phyloP scores from a whole-genome alignment of 192 early-diverging fungal genomes.

The Gamsiella multidivaricata region DNA sequence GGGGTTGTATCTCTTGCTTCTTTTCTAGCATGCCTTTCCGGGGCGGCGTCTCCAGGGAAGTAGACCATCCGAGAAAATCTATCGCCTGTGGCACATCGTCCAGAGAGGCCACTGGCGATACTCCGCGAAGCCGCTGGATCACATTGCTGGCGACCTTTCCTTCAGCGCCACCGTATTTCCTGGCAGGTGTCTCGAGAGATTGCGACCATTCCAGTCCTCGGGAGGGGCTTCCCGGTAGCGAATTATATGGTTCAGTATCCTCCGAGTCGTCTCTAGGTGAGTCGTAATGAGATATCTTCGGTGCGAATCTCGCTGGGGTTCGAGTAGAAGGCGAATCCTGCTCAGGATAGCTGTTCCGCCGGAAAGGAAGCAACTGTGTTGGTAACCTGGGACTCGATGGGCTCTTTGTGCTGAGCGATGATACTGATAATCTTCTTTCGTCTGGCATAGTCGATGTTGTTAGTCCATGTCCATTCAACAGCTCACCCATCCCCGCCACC shows the following conservation, averaged over 20 bases:
- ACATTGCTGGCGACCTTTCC: neutral
- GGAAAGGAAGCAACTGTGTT: neutral
- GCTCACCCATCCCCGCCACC: no score
- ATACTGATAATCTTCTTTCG: slow-evolving; percentile 13
- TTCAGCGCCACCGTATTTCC: neutral
- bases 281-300: neutral
- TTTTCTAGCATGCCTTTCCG: neutral
- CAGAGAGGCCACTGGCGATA: neutral
- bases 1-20: neutral
- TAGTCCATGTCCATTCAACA: neutral
- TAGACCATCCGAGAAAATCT: slow-evolving; percentile 17
- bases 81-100: neutral
- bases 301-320: neutral
- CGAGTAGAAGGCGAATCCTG: slow-evolving; percentile 2
- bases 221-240: slow-evolving; percentile 3
- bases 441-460: neutral
- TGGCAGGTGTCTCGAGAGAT: slow-evolving; percentile 33
- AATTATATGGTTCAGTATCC: neutral
- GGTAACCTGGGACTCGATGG: neutral
- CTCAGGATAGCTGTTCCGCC: neutral
- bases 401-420: slow-evolving; percentile 6
- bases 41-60: slow-evolving; percentile 40
- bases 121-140: slow-evolving; percentile 15
- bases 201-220: slow-evolving; percentile 23
- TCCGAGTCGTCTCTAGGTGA: neutral